Conservation (phyloP, 768 basidiomycete species). For the Russula dissimulans region DNA sequence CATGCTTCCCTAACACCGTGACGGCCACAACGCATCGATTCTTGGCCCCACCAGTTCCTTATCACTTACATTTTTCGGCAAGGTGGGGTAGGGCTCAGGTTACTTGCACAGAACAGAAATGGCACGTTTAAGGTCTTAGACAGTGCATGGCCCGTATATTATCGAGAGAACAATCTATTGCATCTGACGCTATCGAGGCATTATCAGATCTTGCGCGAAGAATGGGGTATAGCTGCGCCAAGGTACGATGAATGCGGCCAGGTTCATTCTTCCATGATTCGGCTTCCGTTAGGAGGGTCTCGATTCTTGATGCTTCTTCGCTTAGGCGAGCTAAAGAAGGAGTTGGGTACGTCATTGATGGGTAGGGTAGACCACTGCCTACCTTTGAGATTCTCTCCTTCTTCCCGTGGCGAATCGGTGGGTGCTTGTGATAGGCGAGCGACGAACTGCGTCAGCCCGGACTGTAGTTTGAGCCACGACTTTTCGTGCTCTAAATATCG, state of each 20-base stretch:
- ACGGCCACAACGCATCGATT: too few relatives aligned
- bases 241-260: not conserved
- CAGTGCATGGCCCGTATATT: conserved; percentile 2
- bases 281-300: conserved; percentile 2
- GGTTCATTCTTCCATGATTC: not conserved
- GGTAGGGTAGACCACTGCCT: not conserved
- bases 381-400: conserved; percentile 6
- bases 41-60: too few relatives aligned
- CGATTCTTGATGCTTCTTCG: not conserved
- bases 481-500: conserved; percentile 17
- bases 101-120: not conserved
- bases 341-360: not conserved
- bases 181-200: conserved; percentile 3
- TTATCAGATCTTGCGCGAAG: conserved; percentile 13
- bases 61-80: not conserved
- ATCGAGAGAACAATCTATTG: conserved; percentile 14
- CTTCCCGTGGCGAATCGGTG: not conserved
- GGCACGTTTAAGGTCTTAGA: not conserved
- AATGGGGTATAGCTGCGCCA: conserved; percentile 5
- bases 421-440: conserved; percentile 9
- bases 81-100: conserved; percentile 7
- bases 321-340: not conserved
- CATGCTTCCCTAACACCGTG: too few relatives aligned
- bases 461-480: conserved; percentile 4
- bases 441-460: conserved; percentile 5